Conservation (phyloP, 192 early-diverging fungal species). For the Pilobolus umbonatus region DNA sequence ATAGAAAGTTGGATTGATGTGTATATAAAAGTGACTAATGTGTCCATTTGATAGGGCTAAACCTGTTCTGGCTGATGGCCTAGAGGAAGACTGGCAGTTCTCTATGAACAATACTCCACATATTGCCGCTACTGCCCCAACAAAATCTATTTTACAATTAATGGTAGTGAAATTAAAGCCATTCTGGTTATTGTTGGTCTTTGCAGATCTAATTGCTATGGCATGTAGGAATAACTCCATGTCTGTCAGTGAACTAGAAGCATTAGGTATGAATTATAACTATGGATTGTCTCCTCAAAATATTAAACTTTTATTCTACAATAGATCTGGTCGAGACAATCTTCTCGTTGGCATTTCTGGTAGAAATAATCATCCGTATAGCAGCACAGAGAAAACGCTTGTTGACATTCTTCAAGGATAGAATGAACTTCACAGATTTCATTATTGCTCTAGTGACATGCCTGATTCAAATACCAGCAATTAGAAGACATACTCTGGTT, state of each 20-base stretch:
- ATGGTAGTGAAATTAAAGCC: conserved; percentile 26
- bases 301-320: neutral
- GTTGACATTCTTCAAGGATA: conserved; percentile 38
- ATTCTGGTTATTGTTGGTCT: conserved; percentile 40
- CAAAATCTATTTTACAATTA: neutral
- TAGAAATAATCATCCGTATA: conserved; percentile 46
- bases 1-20: neutral
- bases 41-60: conserved; percentile 16
- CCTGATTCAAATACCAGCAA: conserved; percentile 48
- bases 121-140: too few relatives aligned
- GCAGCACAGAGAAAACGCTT: conserved; percentile 26
- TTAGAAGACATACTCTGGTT: conserved; percentile 27
- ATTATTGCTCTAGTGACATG: conserved; percentile 41
- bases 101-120: too few relatives aligned
- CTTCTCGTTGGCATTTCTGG: conserved; percentile 44
- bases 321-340: conserved; percentile 40
- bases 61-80: conserved; percentile 28
- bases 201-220: conserved; percentile 48
- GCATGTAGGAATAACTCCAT: conserved; percentile 36
- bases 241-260: conserved; percentile 7
- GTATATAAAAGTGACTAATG: neutral
- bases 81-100: conserved; percentile 31
- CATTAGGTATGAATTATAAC: conserved; percentile 27
- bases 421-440: conserved; percentile 44
- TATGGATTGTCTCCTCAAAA: neutral